Evolutionary conservation across 345 rosid genomes (phyloP), one percentile per base, ranked within the genome.

Genomic region (Turnera subulata): DNA sequence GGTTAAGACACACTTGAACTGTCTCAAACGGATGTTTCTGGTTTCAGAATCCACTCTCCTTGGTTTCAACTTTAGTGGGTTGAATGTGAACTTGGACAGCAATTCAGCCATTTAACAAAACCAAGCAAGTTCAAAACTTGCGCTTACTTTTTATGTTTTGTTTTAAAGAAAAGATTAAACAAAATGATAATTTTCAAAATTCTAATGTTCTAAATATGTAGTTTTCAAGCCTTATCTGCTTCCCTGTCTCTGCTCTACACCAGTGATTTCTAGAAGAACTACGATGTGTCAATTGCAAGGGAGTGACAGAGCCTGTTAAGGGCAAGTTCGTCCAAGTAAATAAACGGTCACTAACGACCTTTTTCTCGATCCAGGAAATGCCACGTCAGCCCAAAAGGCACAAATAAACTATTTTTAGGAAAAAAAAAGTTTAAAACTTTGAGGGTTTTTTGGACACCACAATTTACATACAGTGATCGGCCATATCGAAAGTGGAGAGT

Each of bases 401-500:
- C 35, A 25, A 25, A 16, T 15, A 42, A 9, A 42, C n/a, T 8
- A 42, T 6, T 11, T 42, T 2, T 10, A 9, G 9, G 4, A 11
- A 57, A 56, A 23, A 52, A 5, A 24, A 40, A 22, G 17, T 48
- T 42, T 42, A 8, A 42, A n/a, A 47, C 37, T 19, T 6, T 9
- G 18, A 4, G 20, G 48, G 26, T 20, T 47, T 47, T 25, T n/a
- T n/a, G n/a, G 35, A 6, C 8, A 32, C 7, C 25, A 54, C 47
- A 53, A 53, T 55, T 73, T 68, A n/a, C 76, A 17, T 67, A 91
- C 95, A 91, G 62, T 86, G 95, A 61, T 91, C 96, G 58, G 98
- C 96, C 98, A 91, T 88, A 78, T 91, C 96, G 78, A 91, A 91
- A 52, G 98, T 91, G 72, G 95, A 72, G 76, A 91, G 88, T 33